These are phyloP conservation scores for Nicotiana tabacum DNA, from an alignment of 257 asterid species.

Conservation along the genomic window DNA sequence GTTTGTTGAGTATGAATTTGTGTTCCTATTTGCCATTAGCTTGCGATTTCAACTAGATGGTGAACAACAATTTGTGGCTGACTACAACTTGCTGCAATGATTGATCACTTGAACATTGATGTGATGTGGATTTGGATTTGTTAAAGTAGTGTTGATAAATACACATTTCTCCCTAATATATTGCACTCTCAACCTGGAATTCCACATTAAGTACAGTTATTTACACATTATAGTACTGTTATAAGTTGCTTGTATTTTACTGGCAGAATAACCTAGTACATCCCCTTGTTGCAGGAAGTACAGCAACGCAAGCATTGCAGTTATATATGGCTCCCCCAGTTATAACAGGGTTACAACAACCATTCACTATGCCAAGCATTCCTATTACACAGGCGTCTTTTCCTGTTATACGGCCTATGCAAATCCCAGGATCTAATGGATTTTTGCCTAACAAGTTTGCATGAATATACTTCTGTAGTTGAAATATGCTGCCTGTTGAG, in stretches of 20 bases:
- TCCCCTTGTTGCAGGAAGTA: constrained; percentile 41
- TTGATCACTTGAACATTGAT: neutral
- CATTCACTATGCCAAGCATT: constrained; percentile 43
- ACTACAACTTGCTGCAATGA: neutral
- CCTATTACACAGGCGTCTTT: constrained; percentile 48
- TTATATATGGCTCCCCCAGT: constrained; percentile 48
- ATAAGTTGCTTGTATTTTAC: neutral
- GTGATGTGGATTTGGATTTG: neutral
- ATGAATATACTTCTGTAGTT: constrained; percentile 17
- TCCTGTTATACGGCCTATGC: constrained; percentile 43
- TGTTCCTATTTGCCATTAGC: neutral
- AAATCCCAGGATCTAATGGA: constrained; percentile 47
- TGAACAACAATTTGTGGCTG: neutral
- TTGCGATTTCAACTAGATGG: neutral
- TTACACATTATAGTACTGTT: neutral
- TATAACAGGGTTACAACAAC: constrained; percentile 41
- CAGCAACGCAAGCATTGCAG: constrained; percentile 53
- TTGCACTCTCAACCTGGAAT: neutral
- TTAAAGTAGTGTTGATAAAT: neutral
- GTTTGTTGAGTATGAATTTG: neutral
- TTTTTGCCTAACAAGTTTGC: constrained; percentile 44
- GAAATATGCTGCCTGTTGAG: constrained; percentile 14
- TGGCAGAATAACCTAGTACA: neutral
- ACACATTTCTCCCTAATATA: neutral
- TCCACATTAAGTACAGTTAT: neutral